Evolutionary conservation across 768 basidiomycete species (phyloP), one percentile per base, ranked within the genome.

Genomic region (Panaeolus papilionaceus): DNA sequence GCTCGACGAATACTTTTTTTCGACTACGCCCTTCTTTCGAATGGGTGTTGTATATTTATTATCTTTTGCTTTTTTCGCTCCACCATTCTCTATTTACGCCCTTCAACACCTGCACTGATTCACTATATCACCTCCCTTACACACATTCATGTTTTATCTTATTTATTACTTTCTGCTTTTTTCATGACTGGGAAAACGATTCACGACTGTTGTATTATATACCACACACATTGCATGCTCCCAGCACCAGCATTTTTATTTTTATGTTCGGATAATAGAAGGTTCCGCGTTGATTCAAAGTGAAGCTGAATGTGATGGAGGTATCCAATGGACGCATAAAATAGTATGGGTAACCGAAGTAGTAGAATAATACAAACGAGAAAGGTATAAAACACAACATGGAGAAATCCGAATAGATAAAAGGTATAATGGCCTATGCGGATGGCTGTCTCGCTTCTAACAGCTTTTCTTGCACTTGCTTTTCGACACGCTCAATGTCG

Each of bases 401-500:
- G 28, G 4, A 51, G 28, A 16, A 58, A 58, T 58, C 54, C 54
- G 28, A 58, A 51, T 51, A 26, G 12, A 37, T 58, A 11, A 58
- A 10, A 33, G 54, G 28, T 58, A 58, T 58, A 28, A 16, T 33
- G 28, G 54, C 7, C 16, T 58, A 58, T 28, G 64, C 20, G 10
- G 28, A 47, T 66, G 40, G 23, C 58, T 70, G 70, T 67, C 70
- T 73, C 33, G 66, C 70, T 38, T 73, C 72, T 26, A 71, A 14
- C 61, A 38, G 70, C 65, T 71, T 75, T 42, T 75, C 75, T 67
- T 75, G 71, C 16, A 75, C 38, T 51, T 69, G 72, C 68, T 73
- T 76, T 64, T 76, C 69, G 12, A 73, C 70, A 14, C 75, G 73
- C 62, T 81, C 79, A 40, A 81, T 78, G 44, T 81, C 80, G n/a